These are phyloP conservation scores for Fusarium goolgardi DNA, from an alignment of 2,329 filamentous ascomycete species.

Conservation along the genomic window DNA sequence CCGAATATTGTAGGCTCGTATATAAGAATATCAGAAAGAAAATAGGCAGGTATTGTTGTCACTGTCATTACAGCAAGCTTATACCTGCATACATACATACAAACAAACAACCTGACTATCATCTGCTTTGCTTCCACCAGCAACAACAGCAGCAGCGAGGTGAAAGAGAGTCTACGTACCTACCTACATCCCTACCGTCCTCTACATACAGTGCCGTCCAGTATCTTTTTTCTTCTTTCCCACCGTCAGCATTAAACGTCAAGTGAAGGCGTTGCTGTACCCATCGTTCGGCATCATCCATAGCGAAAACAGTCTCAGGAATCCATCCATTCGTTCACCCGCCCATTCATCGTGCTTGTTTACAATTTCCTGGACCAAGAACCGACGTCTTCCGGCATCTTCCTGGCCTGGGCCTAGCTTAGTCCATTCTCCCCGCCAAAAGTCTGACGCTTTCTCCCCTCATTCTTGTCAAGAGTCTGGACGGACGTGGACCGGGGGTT, in stretches of 20 bases:
- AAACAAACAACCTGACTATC: constrained; percentile 36
- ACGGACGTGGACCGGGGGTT: constrained; percentile 28
- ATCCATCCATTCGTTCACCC: constrained; percentile 11
- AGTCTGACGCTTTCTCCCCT: constrained; percentile 34
- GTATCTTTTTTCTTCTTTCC: constrained; percentile 7
- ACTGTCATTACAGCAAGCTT: background rate
- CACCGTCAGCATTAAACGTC: constrained; percentile 32
- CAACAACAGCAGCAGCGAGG: constrained; percentile 8
- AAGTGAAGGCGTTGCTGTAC: constrained; percentile 22
- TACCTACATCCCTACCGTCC: constrained; percentile 1
- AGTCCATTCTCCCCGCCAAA: constrained; percentile 32
- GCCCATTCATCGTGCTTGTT: constrained; percentile 27
- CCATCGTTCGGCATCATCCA: constrained; percentile 26
- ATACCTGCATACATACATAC: background rate
- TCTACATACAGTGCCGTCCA: background rate
- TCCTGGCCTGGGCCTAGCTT: constrained; percentile 24
- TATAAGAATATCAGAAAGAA: constrained; percentile 34
- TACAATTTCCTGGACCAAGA: constrained; percentile 1
- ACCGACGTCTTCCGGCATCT: constrained; percentile 36
- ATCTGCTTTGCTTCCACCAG: constrained; percentile 27
- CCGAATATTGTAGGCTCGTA: constrained; percentile 20
- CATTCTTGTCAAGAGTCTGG: constrained; percentile 30
- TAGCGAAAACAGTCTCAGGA: constrained; percentile 10
- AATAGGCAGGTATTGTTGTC: constrained; percentile 8
- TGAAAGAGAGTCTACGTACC: background rate